phyloP scores from a whole-genome alignment of 352 stramenopile species.

The Phytophthora cactorum region DNA sequence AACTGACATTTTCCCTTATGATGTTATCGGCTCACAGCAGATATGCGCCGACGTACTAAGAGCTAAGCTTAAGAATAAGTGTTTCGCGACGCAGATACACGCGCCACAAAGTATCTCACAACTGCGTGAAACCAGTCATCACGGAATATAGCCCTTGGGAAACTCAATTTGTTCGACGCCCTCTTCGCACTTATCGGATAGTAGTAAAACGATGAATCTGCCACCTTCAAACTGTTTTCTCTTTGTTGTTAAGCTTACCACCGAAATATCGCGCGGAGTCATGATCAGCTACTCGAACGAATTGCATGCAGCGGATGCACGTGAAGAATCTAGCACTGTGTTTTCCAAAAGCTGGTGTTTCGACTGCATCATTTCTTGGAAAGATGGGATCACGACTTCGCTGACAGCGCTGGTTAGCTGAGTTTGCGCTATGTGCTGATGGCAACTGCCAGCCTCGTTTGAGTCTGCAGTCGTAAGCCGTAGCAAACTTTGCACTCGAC shows the following conservation, averaged over 20 bases:
- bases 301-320: neutral
- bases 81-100: no score
- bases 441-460: neutral
- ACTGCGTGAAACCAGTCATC: no score
- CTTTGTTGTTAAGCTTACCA: neutral
- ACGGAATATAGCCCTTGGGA: no score
- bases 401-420: neutral
- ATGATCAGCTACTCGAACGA: neutral
- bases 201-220: no score
- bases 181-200: no score
- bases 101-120: no score
- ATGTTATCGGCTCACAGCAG: no score
- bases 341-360: constrained; percentile 22
- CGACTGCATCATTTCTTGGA: constrained; percentile 12
- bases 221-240: neutral
- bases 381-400: constrained; percentile 11
- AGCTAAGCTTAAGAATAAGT: no score
- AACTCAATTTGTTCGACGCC: no score
- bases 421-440: neutral
- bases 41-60: no score
- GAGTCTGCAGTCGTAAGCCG: neutral
- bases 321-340: constrained; percentile 7
- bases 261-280: neutral
- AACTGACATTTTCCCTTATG: no score
- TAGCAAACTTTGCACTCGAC: neutral